Conservation (phyloP, 1,284 basidiomycete species). For the Trametes polyzona region DNA sequence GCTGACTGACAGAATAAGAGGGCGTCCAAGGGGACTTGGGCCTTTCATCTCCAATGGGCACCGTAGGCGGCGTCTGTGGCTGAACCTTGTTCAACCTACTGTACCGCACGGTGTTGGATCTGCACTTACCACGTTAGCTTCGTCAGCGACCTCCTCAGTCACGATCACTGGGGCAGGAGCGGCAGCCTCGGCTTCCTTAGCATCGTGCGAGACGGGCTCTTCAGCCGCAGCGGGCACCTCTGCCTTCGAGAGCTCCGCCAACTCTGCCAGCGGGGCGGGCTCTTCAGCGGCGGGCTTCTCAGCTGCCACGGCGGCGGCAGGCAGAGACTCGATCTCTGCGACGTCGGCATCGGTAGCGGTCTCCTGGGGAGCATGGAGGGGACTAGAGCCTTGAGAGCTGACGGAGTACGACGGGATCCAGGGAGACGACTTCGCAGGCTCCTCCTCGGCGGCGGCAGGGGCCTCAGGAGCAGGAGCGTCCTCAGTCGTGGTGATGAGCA, state of each 20-base stretch:
- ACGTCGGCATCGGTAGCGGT: conserved; percentile 28
- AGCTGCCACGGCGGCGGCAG: conserved; percentile 11
- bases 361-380: conserved; percentile 21
- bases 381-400: conserved; percentile 22
- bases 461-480: conserved; percentile 6
- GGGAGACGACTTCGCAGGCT: conserved; percentile 25
- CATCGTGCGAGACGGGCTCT: conserved; percentile 9
- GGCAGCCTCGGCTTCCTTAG: conserved; percentile 1
- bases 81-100: background rate
- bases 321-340: conserved; percentile 24
- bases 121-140: conserved; percentile 10
- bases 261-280: background rate
- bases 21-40: conserved; percentile 34
- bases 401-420: conserved; percentile 33
- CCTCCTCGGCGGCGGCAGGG: background rate
- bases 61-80: conserved; percentile 15
- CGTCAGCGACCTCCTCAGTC: conserved; percentile 13
- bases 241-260: background rate
- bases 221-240: background rate
- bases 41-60: conserved; percentile 12
- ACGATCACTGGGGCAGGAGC: conserved; percentile 19
- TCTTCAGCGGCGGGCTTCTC: background rate
- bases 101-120: too few species aligned
- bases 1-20: conserved; percentile 34
- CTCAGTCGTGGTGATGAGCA: conserved; percentile 10